Base-by-base conservation (phyloP, 2,329 filamentous ascomycete genomes). In the Colletotrichum ledebouriae region DNA sequence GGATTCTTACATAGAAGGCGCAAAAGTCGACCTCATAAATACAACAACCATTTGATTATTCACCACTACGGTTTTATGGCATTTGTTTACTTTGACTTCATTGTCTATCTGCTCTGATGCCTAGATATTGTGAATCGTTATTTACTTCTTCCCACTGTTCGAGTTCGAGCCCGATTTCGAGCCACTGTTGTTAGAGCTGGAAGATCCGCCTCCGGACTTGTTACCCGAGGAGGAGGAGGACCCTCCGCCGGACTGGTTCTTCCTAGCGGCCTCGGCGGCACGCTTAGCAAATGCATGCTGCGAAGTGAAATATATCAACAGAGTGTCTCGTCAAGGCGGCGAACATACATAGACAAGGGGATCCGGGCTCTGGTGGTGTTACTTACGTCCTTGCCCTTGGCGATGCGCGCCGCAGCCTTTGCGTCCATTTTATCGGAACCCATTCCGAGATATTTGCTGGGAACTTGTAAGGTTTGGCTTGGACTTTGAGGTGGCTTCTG, bases 381-480 rank as follows among this genome's bases (percentile, higher is more conserved):
- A 58, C 55, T 47, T 46, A 58, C 55, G n/a, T 58, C 41, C 22
- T 58, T 46, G 41, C 55, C 55, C 39, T 58, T 58, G 20, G 20
- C n/a, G 41, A 59, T 59, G 25, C 56, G 56, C 10, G 56, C 56
- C 6, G 56, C 56, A 4, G 56, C 56, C 29, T 47, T 59, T n/a
- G 41, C 42, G 29, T 25, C 56, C 56, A 59, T 59, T 41, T 59
- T 59, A 7, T 59, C 42, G 12, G 39, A 44, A 20, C 42, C 41
- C 56, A 59, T 55, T 37, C 11, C 15, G 15, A 0, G 22, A 33
- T 29, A 2, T 3, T 57, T 0, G 0, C 10, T 20, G 15, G 0
- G 37, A 0, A 29, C 22, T 39, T 39, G 13, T 12, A 39, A 15
- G 37, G 15, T 39, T 11, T 39, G 10, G 11, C 11, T 39, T 2